phyloP scores from a whole-genome alignment of 257 asterid species.

The Penstemon davidsonii region DNA sequence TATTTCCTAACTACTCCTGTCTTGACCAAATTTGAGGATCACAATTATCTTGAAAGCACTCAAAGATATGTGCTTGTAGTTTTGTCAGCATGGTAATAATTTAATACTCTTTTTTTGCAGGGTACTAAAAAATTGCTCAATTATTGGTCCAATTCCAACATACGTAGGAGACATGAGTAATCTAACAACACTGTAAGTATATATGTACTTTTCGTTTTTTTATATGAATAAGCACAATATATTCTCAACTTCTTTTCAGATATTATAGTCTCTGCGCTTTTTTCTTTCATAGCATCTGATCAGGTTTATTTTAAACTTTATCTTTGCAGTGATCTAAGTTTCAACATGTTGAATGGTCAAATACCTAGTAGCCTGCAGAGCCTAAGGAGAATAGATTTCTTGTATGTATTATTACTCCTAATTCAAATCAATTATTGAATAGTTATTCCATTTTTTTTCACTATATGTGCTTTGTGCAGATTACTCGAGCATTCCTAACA shows the following conservation, averaged over 20 bases:
- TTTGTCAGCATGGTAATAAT: slow-evolving; percentile 4
- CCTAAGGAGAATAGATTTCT: slow-evolving; percentile 11
- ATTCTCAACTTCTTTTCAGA: neutral
- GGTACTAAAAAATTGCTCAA: slow-evolving; percentile 72
- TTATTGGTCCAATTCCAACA: slow-evolving; percentile 59
- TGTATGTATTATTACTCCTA: slow-evolving; percentile 43
- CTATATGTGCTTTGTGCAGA: neutral
- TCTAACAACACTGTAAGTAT: slow-evolving; percentile 59
- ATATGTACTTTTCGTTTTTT: neutral
- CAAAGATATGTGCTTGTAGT: too few relatives aligned
- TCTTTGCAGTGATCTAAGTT: slow-evolving; percentile 77
- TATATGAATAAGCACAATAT: too few relatives aligned
- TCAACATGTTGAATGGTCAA: slow-evolving; percentile 62
- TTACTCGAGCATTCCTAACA: neutral
- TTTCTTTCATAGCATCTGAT: slow-evolving; percentile 2
- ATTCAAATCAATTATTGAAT: neutral
- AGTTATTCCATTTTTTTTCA: slow-evolving; percentile 6
- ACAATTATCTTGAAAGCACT: too few relatives aligned
- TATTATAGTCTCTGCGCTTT: neutral
- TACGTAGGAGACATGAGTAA: slow-evolving; percentile 36
- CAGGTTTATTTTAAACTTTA: slow-evolving; percentile 19
- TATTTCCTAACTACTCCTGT: too few relatives aligned
- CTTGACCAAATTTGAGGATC: neutral
- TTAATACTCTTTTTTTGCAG: slow-evolving; percentile 44
- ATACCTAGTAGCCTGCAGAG: slow-evolving; percentile 42